A percentile compares a stretch with the other conserved stretches of the same genome.
Evolutionary conservation across 139 green algal species (phyloP).

Genomic region (Haematococcus sp.): DNA sequence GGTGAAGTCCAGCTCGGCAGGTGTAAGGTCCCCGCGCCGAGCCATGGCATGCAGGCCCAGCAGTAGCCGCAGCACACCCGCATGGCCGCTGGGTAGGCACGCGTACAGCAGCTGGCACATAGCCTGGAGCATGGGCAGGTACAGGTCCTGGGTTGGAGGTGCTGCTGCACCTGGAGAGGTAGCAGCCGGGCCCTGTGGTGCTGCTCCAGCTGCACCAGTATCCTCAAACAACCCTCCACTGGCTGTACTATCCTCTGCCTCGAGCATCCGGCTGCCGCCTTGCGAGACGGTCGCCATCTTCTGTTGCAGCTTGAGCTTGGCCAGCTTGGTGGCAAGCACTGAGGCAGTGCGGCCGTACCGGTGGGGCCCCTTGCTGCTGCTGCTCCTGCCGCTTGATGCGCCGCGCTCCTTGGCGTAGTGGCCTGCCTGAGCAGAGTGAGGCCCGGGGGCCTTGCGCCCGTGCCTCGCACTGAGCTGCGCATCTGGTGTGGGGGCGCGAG

Average conservation of each 20-base stretch:
- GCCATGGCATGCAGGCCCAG: conserved; percentile 12
- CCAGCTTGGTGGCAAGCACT: too few relatives aligned
- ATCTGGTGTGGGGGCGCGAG: not conserved
- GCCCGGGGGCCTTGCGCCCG: not conserved
- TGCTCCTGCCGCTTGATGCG: not conserved
- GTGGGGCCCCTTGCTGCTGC: conserved; percentile 2
- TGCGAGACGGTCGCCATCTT: too few relatives aligned
- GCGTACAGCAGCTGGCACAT: conserved; percentile 18
- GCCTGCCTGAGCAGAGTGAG: not conserved
- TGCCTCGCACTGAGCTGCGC: not conserved
- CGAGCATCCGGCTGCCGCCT: conserved; percentile 9
- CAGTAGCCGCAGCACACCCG: conserved; percentile 19
- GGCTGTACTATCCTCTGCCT: conserved; percentile 7
- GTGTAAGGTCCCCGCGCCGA: not conserved
- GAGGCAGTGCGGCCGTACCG: too few relatives aligned
- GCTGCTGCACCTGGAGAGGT: not conserved
- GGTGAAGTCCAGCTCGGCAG: conserved; percentile 11
- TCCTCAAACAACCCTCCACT: not conserved
- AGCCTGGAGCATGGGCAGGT: not conserved
- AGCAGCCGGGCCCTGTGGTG: too few relatives aligned
- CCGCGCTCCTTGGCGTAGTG: not conserved
- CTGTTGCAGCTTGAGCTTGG: too few relatives aligned
- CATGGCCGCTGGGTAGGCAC: conserved; percentile 7
- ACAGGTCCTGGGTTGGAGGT: conserved; percentile 6
- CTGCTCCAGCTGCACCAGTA: not conserved